Evolutionary conservation across 176 grass and related monocot species (phyloP).

Genomic region (Carex scoparia): DNA sequence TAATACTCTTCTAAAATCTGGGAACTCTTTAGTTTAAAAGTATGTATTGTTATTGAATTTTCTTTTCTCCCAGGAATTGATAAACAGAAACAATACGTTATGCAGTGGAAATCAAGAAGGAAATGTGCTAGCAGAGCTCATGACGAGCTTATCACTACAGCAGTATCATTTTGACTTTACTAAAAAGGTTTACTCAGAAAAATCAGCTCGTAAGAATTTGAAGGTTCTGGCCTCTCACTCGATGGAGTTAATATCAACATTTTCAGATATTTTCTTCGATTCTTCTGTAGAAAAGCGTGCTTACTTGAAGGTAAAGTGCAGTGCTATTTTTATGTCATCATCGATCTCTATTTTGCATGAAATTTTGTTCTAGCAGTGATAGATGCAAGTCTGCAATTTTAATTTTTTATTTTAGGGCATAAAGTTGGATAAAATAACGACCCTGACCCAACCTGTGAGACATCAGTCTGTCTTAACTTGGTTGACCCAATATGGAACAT

Average conservation of each 20-base stretch:
- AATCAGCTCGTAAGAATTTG: constrained; percentile 59
- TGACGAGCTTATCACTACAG: constrained; percentile 34
- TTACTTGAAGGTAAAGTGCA: constrained; percentile 57
- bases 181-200: constrained; percentile 45
- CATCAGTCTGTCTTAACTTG: neutral
- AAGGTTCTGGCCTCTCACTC: constrained; percentile 60
- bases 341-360: neutral
- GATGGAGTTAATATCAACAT: constrained; percentile 56
- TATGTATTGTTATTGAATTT: constrained; percentile 34
- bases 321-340: constrained; percentile 10
- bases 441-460: neutral
- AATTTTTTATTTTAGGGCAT: constrained; percentile 16
- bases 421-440: neutral
- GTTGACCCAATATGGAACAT: neutral
- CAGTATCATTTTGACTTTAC: constrained; percentile 28
- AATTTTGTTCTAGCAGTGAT: neutral
- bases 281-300: constrained; percentile 65
- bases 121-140: constrained; percentile 36
- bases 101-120: constrained; percentile 34
- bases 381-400: constrained; percentile 13
- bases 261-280: constrained; percentile 54
- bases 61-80: constrained; percentile 50
- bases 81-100: constrained; percentile 59
- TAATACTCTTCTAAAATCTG: constrained; percentile 1
- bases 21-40: constrained; percentile 3